Conservation (phyloP, 371 early-diverging fungal genomes). For the Mortierella sp. region DNA sequence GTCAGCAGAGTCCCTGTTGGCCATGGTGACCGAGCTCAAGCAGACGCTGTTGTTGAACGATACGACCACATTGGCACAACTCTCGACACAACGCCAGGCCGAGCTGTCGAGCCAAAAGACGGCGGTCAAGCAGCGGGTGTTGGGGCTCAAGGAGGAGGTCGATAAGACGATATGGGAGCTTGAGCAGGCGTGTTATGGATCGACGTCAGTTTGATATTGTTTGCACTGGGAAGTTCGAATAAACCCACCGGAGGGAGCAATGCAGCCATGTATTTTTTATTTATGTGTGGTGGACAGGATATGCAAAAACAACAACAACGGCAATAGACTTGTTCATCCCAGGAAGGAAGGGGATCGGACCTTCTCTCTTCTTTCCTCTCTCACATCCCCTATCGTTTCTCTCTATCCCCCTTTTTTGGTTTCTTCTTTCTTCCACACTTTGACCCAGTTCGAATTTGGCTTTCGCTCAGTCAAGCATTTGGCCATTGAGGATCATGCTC, state of each 20-base stretch:
- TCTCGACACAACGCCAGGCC: constrained; percentile 46
- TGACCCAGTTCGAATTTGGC: too few relatives aligned
- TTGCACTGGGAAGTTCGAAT: background rate
- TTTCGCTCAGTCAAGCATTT: constrained; percentile 43
- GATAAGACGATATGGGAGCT: constrained; percentile 57
- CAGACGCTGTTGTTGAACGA: constrained; percentile 78
- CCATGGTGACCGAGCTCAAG: constrained; percentile 76
- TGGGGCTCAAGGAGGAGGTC: constrained; percentile 53
- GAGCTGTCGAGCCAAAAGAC: constrained; percentile 49
- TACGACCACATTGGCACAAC: constrained; percentile 69
- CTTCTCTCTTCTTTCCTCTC: background rate
- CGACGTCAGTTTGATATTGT: background rate
- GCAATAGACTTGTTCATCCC: background rate
- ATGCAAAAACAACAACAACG: background rate
- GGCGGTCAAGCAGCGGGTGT: constrained; percentile 52
- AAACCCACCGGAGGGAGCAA: background rate
- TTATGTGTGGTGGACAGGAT: background rate
- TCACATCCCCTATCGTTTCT: too few relatives aligned
- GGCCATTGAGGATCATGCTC: constrained; percentile 53
- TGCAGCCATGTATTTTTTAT: background rate
- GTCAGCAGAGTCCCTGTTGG: constrained; percentile 74
- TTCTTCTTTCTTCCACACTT: too few relatives aligned
- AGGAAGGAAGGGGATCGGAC: background rate
- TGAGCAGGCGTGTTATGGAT: constrained; percentile 39
- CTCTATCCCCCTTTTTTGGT: background rate